Base-by-base conservation (phyloP, 345 rosid genomes). In the Camelina neglecta region DNA sequence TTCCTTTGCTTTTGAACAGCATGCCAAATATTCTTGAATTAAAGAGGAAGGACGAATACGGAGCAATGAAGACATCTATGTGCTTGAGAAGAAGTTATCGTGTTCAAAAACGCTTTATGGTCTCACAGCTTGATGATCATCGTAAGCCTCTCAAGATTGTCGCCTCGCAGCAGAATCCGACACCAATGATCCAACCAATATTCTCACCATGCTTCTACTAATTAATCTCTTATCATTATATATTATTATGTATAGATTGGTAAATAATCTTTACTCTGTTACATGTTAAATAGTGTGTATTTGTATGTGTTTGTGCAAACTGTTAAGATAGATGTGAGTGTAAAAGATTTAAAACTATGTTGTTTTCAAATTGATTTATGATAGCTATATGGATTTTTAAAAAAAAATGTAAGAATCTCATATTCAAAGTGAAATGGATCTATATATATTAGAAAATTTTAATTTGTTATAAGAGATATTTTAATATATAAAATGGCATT, bases 1-100 rank as follows among this genome's bases (percentile, higher is more conserved):
- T 57, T 24, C 73, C 72, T 47, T 6, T 48, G 38, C 67, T 35
- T 57, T 24, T 58, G 35, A 65, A 45, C 13, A 11, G 12, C 55
- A 57, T 35, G 7, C 71, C 76, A 72, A 63, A 74, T 26, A 74
- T 33, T 57, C 58, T 61, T 76, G 65, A 69, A 33, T 13, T 16
- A 31, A 62, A 18, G 18, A 18, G 18, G 53, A 23, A 76, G 26
- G 24, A 11, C 3, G 1, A 62, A 3, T 45, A 15, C 7, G 44
- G 51, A 11, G 66, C 6, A 3, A 9, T 36, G 70, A 69, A 55
- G 45, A 69, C 71, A 47, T 48, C 42, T 36, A 62, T 69, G 64
- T 70, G 44, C 39, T 24, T 75, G 49, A 42, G 55, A 62, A n/a
- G 44, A 54, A 36, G 7, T 6, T 11, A 11, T 26, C 7, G 6